Percentiles rank a stretch among this genome's conserved stretches.
phyloP scores from a whole-genome alignment of 257 asterid species.

The Leptodermis oblonga region DNA sequence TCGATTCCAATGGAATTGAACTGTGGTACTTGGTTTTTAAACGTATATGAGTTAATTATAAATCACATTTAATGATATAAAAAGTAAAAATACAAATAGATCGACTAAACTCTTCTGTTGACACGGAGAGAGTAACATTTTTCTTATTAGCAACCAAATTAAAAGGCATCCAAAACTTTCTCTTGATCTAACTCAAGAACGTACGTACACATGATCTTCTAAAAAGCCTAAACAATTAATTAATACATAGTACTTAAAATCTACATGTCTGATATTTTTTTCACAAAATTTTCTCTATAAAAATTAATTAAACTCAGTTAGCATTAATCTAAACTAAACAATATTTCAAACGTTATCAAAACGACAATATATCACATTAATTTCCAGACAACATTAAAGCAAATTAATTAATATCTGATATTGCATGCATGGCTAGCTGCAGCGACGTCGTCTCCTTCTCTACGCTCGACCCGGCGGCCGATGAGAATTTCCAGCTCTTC shows the following conservation, averaged over 20 bases:
- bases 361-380: slow-evolving; percentile 17
- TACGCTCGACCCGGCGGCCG: slow-evolving; percentile 67
- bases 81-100: no score
- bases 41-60: no score
- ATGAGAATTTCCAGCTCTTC: slow-evolving; percentile 61
- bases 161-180: not conserved
- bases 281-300: slow-evolving; percentile 11
- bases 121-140: no score
- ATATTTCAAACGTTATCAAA: slow-evolving; percentile 21
- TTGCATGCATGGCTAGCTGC: not conserved
- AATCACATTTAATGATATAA: no score
- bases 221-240: not conserved
- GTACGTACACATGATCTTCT: not conserved
- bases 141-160: not conserved
- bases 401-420: no score
- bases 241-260: not conserved
- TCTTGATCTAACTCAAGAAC: slow-evolving; percentile 10
- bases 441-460: not conserved
- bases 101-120: no score
- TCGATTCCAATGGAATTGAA: no score
- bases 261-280: no score
- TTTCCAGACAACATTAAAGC: slow-evolving; percentile 23
- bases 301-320: slow-evolving; percentile 1
- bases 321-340: slow-evolving; percentile 8
- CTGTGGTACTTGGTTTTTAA: no score